Evolutionary conservation across 163 green algal genomes (phyloP).

Genomic region (Volvox carteri): DNA sequence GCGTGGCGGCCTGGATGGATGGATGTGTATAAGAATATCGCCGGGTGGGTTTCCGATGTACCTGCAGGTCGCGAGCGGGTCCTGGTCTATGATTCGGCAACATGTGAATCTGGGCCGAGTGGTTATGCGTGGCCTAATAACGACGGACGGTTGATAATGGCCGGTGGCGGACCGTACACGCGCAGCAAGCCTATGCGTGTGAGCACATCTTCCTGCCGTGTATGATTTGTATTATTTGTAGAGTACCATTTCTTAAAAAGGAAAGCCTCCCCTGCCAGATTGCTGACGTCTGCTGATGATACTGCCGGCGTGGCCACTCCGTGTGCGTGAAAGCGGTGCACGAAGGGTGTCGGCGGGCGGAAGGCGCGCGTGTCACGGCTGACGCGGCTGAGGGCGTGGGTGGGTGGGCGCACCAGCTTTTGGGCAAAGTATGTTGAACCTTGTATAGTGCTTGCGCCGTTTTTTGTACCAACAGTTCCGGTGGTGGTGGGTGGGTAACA

Average conservation of each 20-base stretch:
- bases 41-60: too few species aligned
- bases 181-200: neutral
- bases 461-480: slow-evolving; percentile 43
- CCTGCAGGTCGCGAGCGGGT: too few species aligned
- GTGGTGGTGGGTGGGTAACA: neutral
- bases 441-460: slow-evolving; percentile 28
- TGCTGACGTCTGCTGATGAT: too few species aligned
- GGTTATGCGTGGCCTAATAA: too few species aligned
- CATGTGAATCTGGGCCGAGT: too few species aligned
- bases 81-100: too few species aligned
- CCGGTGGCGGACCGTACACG: neutral
- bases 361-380: neutral
- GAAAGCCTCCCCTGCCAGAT: too few species aligned
- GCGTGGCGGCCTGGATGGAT: too few species aligned
- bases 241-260: neutral
- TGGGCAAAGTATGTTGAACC: neutral
- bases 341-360: neutral
- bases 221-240: slow-evolving; percentile 46
- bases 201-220: neutral
- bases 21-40: too few species aligned
- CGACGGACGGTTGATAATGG: neutral
- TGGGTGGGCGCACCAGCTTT: neutral
- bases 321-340: neutral
- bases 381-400: neutral
- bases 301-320: neutral